Conservation (phyloP, 345 rosid species). For the Iberis pinnata region DNA sequence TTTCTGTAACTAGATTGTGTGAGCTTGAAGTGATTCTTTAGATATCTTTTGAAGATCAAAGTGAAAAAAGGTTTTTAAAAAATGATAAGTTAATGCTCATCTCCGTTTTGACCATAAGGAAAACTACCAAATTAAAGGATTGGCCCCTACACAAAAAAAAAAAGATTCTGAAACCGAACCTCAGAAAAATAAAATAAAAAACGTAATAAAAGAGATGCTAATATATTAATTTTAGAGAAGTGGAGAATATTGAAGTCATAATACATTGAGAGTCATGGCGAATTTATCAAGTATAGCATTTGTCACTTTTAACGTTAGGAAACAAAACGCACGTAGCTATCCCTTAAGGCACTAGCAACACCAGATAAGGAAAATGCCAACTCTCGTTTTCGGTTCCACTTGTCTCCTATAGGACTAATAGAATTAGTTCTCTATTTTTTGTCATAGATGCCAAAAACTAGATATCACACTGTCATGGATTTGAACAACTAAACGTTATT, state of each 20-base stretch:
- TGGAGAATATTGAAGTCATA: conserved; percentile 27
- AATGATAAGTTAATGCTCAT: conserved; percentile 31
- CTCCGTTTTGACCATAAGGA: conserved; percentile 17
- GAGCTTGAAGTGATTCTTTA: background rate
- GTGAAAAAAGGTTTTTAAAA: background rate
- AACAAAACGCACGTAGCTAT: conserved; percentile 26
- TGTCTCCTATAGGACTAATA: conserved; percentile 18
- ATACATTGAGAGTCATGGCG: conserved; percentile 4
- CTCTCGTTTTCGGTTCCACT: conserved; percentile 31
- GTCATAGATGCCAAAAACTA: conserved; percentile 7
- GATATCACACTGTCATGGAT: conserved; percentile 1
- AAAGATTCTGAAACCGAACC: conserved; percentile 5
- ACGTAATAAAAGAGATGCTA: conserved; percentile 15
- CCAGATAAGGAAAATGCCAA: conserved; percentile 19
- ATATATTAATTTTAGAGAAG: background rate
- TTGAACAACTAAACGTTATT: background rate
- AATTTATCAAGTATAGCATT: conserved; percentile 17
- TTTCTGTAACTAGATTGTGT: background rate
- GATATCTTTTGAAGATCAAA: conserved; percentile 13
- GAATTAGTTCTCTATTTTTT: conserved; percentile 13
- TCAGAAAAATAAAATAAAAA: too few species aligned
- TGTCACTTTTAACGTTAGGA: conserved; percentile 15
- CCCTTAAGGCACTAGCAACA: background rate
- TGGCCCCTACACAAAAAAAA: too few species aligned
- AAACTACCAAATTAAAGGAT: too few species aligned